Base-by-base conservation (phyloP, 2,329 filamentous ascomycete genomes). In the Trichoderma sp. region DNA sequence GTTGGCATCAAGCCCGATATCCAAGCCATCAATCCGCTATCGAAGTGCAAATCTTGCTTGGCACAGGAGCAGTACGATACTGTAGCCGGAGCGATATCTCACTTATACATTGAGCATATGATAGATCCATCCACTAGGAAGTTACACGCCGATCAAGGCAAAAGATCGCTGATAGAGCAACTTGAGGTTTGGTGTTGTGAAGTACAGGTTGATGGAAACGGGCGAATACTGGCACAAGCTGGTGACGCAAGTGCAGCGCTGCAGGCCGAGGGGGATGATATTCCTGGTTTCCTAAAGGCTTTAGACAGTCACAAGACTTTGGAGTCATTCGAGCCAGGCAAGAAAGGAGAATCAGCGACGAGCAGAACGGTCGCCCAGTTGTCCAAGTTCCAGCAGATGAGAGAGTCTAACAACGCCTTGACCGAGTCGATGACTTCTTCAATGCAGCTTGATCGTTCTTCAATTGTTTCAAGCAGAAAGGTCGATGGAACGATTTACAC, bases 391-490 rank as follows among this genome's bases (percentile, higher is more conserved):
- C 94, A 96, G 76, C 87, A 89, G 72, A 95, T 98, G 93, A 89
- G 90, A 74, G 95, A 98, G 73, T 95, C 93, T 1, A 95, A 97
- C 78, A 92, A 93, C 70, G 92, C 90, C 6, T 86, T 99, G 53
- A 97, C 94, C 0, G 96, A 99, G 68, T 97, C 94, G 0, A 94
- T 99, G 87, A 94, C 93, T 32, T 95, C 94, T 1, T 98, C 95
- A 0, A 88, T 94, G 76, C 89, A 97, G 76, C 84, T 98, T 71
- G 92, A 97, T 61, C 89, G 93, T 53, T 96, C 94, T 0, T 94
- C 92, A 4, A 93, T 89, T 72, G 93, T 94, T 0, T 90, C 88
- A 0, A 90, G 88, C 74, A 83, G 88, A 39, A 88, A 90, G 71
- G 76, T 90, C 62, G 83, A 82, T 15, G 92, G 93, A 68, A 86